Evolutionary conservation across 495 filamentous ascomycete genomes (phyloP).

Genomic region (Neurospora tetrasperma): DNA sequence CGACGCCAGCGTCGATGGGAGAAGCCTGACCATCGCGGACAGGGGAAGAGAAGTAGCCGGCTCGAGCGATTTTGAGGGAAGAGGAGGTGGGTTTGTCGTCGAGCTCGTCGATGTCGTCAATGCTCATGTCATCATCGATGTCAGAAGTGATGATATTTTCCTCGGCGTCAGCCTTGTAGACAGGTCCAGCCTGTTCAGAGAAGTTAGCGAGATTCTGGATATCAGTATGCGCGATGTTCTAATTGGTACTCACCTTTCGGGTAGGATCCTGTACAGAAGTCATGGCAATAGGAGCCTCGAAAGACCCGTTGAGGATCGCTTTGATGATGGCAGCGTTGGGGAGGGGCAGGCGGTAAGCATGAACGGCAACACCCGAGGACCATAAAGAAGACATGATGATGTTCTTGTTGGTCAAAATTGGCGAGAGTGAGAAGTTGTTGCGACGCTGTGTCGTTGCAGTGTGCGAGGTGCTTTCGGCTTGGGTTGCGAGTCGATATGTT

Average conservation of each 20-base stretch:
- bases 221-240: neutral
- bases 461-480: neutral
- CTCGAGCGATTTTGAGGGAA: accelerated
- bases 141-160: neutral
- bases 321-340: neutral
- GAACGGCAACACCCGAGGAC: neutral
- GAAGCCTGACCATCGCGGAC: neutral
- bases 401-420: neutral
- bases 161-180: neutral
- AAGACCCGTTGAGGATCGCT: neutral
- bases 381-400: neutral
- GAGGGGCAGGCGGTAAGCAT: neutral
- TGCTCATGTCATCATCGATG: neutral
- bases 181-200: neutral
- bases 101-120: neutral
- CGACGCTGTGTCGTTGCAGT: neutral
- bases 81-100: neutral
- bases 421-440: neutral
- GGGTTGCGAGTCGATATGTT: neutral
- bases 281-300: neutral
- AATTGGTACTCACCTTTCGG: neutral
- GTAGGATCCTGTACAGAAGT: neutral
- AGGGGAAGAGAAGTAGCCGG: neutral
- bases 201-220: neutral
- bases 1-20: neutral